Evolutionary conservation across 352 stramenopile species (phyloP).

Genomic region (Phytophthora cajani): DNA sequence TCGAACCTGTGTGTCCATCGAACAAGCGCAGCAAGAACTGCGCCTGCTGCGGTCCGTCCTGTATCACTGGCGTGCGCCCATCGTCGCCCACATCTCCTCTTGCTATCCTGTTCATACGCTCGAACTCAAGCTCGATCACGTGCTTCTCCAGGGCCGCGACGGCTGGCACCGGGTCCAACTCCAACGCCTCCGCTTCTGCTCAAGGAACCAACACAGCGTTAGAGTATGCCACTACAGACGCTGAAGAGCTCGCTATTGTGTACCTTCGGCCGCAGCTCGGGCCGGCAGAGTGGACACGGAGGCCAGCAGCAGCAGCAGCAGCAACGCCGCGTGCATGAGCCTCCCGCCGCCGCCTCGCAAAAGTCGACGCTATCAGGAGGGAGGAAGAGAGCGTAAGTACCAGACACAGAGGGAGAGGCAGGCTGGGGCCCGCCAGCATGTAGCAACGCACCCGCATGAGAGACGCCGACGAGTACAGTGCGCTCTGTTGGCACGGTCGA

Average conservation of each 20-base stretch:
- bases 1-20: conserved; percentile 5
- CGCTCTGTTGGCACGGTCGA: conserved; percentile 19
- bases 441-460: conserved; percentile 34
- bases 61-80: conserved; percentile 12
- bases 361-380: conserved; percentile 31
- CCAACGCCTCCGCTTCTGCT: conserved; percentile 23
- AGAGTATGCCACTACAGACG: neutral
- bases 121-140: conserved; percentile 32
- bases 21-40: conserved; percentile 20
- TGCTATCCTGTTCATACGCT: conserved; percentile 25
- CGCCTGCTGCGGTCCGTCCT: neutral
- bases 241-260: neutral
- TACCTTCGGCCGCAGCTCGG: conserved; percentile 17
- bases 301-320: conserved; percentile 38
- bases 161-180: conserved; percentile 22
- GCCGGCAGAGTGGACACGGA: conserved; percentile 21
- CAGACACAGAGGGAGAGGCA: conserved; percentile 5
- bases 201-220: neutral
- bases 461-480: conserved; percentile 27
- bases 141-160: conserved; percentile 23
- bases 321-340: conserved; percentile 25
- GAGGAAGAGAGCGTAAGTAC: conserved; percentile 9
- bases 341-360: conserved; percentile 30
- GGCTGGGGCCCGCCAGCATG: neutral
- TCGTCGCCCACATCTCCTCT: conserved; percentile 22